Evolutionary conservation across 1,284 basidiomycete genomes (phyloP).

Genomic region (Sporisorium graminicola): DNA sequence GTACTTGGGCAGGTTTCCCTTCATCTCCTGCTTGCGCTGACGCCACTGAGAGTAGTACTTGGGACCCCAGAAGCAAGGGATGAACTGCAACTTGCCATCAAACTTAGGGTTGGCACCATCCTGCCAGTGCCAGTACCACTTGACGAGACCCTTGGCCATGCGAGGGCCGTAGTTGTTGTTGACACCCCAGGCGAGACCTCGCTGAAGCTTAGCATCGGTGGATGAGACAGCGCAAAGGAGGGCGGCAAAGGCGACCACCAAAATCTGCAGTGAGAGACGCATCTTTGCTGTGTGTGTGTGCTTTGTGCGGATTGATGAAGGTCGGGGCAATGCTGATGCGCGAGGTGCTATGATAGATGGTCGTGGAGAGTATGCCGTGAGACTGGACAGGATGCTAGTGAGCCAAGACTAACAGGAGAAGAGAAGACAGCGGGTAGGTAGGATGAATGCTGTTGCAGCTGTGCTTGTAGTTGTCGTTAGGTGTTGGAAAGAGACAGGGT

Average conservation of each 20-base stretch:
- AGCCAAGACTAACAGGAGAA: conserved; percentile 4
- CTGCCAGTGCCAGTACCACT: conserved; percentile 68
- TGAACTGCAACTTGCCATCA: conserved; percentile 50
- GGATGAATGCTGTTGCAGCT: conserved; percentile 40
- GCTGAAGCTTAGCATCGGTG: conserved; percentile 38
- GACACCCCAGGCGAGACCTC: conserved; percentile 62
- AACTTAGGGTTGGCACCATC: conserved; percentile 48
- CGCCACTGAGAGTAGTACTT: conserved; percentile 56
- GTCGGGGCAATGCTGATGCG: conserved; percentile 25
- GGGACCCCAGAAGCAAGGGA: conserved; percentile 66
- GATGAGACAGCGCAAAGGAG: conserved; percentile 35
- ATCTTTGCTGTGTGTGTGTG: conserved; percentile 24
- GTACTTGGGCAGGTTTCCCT: conserved; percentile 47
- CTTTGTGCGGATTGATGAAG: conserved; percentile 12
- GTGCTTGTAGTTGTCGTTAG: conserved; percentile 11
- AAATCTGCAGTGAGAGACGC: conserved; percentile 47
- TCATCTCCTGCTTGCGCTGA: conserved; percentile 57
- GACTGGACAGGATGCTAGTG: conserved; percentile 16
- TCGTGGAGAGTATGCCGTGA: conserved; percentile 16
- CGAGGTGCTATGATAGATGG: conserved; percentile 26
- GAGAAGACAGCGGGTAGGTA: background rate
- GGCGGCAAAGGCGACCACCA: conserved; percentile 39
- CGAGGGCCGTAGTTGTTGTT: conserved; percentile 57
- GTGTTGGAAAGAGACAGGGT: background rate
- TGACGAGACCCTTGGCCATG: conserved; percentile 52